Percentiles rank a stretch among this genome's conserved stretches.
Evolutionary conservation across 1,284 basidiomycete genomes (phyloP).

Genomic region (Cyathus olla): DNA sequence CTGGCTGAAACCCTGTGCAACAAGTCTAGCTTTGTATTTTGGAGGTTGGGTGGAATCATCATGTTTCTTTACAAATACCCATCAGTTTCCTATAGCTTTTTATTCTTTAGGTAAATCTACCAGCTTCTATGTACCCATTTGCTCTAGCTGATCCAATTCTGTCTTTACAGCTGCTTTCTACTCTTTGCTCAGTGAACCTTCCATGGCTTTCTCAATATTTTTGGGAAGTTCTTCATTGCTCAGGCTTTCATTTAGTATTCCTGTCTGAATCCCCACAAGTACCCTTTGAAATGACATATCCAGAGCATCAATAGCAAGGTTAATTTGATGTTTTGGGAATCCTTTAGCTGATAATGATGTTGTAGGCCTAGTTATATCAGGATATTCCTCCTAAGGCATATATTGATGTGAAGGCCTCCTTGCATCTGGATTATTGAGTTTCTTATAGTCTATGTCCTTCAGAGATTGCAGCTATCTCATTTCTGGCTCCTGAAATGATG

Average conservation of each 20-base stretch:
- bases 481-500: no score
- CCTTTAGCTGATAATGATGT: no score
- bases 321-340: no score
- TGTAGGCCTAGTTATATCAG: no score
- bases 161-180: slow-evolving; percentile 30
- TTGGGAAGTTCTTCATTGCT: background rate
- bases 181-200: background rate
- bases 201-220: slow-evolving; percentile 8
- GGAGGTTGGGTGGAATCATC: slow-evolving; percentile 16
- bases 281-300: no score
- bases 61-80: slow-evolving; percentile 28
- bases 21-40: slow-evolving; percentile 29
- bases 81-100: slow-evolving; percentile 21
- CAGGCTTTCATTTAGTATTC: background rate
- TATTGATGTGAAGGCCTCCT: no score
- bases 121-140: slow-evolving; percentile 25
- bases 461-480: background rate
- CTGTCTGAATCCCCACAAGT: no score
- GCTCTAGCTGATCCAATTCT: slow-evolving; percentile 19
- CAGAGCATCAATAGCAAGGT: no score
- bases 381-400: background rate
- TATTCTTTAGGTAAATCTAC: slow-evolving; percentile 19
- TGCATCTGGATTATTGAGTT: background rate
- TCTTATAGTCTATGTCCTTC: background rate
- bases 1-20: slow-evolving; percentile 30